phyloP scores from a whole-genome alignment of 306 rosid genomes.

The Sphenostylis stenocarpa region DNA sequence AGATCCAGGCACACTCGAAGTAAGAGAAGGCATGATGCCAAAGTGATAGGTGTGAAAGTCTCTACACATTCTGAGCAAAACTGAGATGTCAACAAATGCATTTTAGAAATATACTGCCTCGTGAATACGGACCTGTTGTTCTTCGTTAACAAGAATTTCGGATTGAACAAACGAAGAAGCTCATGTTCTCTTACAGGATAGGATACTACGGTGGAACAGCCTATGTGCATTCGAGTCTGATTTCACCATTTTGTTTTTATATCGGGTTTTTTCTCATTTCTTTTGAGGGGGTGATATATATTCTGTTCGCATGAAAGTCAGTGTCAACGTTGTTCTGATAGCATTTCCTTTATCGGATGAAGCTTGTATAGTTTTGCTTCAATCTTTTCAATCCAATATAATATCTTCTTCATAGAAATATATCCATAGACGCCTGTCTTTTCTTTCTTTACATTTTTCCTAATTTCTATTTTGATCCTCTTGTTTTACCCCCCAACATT shows the following conservation, averaged over 20 bases:
- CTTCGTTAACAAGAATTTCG: constrained; percentile 24
- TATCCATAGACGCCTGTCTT: constrained; percentile 19
- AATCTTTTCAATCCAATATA: constrained; percentile 34
- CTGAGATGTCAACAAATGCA: constrained; percentile 40
- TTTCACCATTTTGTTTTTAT: constrained; percentile 20
- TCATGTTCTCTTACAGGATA: constrained; percentile 31
- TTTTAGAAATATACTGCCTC: constrained; percentile 25
- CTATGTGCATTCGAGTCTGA: constrained; percentile 34
- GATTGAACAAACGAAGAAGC: constrained; percentile 34
- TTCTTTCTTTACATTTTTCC: neutral
- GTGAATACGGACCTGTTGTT: constrained; percentile 35
- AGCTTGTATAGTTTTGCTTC: constrained; percentile 40
- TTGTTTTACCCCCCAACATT: no score
- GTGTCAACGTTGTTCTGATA: constrained; percentile 29
- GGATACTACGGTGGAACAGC: constrained; percentile 31
- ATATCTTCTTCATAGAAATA: constrained; percentile 39
- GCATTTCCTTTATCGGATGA: constrained; percentile 31
- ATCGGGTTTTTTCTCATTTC: neutral
- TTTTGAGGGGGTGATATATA: constrained; percentile 38
- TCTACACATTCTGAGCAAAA: constrained; percentile 53
- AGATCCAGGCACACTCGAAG: constrained; percentile 61
- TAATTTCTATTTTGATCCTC: neutral
- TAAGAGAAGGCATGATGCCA: constrained; percentile 70
- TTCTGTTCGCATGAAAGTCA: constrained; percentile 37
- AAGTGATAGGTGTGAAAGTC: constrained; percentile 49